Conservation (phyloP, 352 stramenopile species). For the Globisporangium alternatum region DNA sequence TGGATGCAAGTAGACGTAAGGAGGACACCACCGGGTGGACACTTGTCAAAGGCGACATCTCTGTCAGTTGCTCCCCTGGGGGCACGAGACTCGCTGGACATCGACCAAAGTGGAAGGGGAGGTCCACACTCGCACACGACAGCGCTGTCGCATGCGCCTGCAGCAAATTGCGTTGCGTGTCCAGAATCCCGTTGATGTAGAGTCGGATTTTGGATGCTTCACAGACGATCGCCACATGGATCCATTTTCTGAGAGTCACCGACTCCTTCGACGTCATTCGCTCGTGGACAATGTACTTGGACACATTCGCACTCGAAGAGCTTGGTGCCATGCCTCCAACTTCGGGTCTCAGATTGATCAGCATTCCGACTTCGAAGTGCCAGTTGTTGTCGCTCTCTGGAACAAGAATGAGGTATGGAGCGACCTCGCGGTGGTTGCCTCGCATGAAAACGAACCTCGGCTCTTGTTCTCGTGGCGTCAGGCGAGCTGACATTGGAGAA, state of each 20-base stretch:
- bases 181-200: conserved; percentile 89
- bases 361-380: conserved; percentile 62
- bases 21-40: background rate
- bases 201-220: conserved; percentile 86
- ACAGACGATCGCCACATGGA: conserved; percentile 81
- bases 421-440: conserved; percentile 54
- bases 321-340: background rate
- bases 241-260: conserved; percentile 69
- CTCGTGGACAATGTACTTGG: conserved; percentile 31
- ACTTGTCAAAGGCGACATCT: background rate
- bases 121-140: conserved; percentile 29
- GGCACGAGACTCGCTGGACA: conserved; percentile 2
- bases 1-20: conserved; percentile 1
- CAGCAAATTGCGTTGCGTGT: conserved; percentile 72
- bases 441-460: conserved; percentile 72
- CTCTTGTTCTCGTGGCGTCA: conserved; percentile 19
- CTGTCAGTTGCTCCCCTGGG: background rate
- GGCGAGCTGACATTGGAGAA: background rate
- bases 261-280: conserved; percentile 73
- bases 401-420: conserved; percentile 54
- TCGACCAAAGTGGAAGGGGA: conserved; percentile 58
- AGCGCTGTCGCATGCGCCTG: conserved; percentile 28
- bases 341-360: conserved; percentile 12
- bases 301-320: background rate
- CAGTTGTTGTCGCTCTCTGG: conserved; percentile 42